phyloP scores from a whole-genome alignment of 1,284 basidiomycete species.

The Microbotryum saponariae region DNA sequence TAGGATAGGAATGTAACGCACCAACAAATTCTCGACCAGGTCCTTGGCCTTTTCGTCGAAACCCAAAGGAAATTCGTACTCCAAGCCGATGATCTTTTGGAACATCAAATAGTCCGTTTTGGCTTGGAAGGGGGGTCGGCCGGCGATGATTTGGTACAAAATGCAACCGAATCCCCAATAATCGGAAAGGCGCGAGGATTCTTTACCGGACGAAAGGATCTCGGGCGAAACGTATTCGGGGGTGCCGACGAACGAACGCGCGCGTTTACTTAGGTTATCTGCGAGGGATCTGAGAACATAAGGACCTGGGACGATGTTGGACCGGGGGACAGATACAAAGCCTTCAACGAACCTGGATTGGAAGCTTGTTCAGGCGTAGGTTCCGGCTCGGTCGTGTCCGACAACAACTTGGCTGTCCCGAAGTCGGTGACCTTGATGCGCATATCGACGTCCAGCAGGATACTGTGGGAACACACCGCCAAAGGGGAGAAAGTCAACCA shows the following conservation, averaged over 20 bases:
- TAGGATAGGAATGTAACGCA: constrained; percentile 31
- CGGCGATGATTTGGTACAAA: constrained; percentile 49
- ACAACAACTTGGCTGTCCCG: constrained; percentile 76
- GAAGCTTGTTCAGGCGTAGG: background rate
- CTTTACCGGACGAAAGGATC: constrained; percentile 60
- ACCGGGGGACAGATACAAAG: too few relatives aligned
- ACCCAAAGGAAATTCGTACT: constrained; percentile 46
- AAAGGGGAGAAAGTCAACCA: constrained; percentile 36
- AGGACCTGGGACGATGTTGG: background rate
- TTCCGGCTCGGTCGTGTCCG: constrained; percentile 7
- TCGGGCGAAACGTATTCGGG: constrained; percentile 95
- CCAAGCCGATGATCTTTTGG: constrained; percentile 49
- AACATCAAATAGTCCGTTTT: constrained; percentile 53
- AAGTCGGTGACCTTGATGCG: constrained; percentile 95
- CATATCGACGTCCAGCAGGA: constrained; percentile 74
- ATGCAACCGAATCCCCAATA: constrained; percentile 54
- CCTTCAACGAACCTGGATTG: background rate
- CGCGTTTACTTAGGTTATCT: constrained; percentile 30
- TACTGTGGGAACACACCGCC: constrained; percentile 59
- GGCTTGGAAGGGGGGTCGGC: constrained; percentile 50
- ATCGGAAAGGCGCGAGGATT: constrained; percentile 44
- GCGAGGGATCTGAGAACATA: constrained; percentile 3
- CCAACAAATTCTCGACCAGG: constrained; percentile 45
- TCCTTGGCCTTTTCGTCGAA: constrained; percentile 46
- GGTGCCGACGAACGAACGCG: constrained; percentile 80